phyloP scores from a whole-genome alignment of 176 grass and related monocot species.

The Oryza brachyantha region DNA sequence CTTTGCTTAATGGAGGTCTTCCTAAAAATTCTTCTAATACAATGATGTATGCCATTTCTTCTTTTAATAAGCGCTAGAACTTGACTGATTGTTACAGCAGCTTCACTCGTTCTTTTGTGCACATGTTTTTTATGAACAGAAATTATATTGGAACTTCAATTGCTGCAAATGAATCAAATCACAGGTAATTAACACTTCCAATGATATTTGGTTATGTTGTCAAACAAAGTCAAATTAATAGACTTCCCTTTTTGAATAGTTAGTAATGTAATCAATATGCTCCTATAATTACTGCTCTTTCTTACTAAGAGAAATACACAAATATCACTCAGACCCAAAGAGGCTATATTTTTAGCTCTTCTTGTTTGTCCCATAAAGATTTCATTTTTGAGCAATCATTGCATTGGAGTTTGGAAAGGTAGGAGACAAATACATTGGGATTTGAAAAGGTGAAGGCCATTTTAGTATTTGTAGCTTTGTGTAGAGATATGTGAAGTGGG shows the following conservation, averaged over 20 bases:
- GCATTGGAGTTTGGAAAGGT: no score
- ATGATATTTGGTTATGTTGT: background rate
- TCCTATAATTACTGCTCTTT: constrained; percentile 11
- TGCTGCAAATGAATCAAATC: background rate
- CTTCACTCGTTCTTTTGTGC: constrained; percentile 14
- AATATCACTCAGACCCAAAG: no score
- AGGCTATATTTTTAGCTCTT: no score
- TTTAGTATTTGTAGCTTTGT: no score
- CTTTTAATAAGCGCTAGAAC: background rate
- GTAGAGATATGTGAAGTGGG: no score
- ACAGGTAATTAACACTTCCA: constrained; percentile 25
- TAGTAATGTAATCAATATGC: background rate
- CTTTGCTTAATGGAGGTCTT: constrained; percentile 10
- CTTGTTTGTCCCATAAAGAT: no score
- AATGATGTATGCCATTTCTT: constrained; percentile 25
- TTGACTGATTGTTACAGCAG: background rate
- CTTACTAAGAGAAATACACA: background rate
- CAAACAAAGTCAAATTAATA: background rate
- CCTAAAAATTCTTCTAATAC: background rate
- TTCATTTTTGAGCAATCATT: no score
- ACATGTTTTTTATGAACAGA: background rate
- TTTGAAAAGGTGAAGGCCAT: no score
- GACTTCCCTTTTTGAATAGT: background rate
- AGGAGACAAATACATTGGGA: no score
- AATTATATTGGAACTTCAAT: constrained; percentile 39